These are phyloP conservation scores for Psilocybe azurescens DNA, from an alignment of 768 basidiomycete genomes.

Conservation along the genomic window DNA sequence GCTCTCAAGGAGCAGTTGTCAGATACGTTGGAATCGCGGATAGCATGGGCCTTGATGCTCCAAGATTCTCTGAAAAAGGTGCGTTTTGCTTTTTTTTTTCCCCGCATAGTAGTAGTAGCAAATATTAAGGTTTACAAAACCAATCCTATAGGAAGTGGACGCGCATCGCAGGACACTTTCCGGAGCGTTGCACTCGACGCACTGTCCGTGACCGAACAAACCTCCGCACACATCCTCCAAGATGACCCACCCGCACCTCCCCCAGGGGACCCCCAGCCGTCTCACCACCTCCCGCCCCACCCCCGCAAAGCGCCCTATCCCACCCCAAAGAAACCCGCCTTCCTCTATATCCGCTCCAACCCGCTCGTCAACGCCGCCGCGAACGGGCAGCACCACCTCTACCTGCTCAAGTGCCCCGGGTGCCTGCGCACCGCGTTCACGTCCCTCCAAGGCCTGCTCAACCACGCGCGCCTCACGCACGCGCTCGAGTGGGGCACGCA, in stretches of 20 bases:
- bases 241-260: conserved; percentile 33
- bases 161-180: conserved; percentile 32
- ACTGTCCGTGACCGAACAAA: conserved; percentile 42
- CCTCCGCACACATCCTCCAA: conserved; percentile 42
- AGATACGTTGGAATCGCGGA: conserved; percentile 47
- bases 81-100: not conserved
- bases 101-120: too few species aligned
- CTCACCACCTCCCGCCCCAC: conserved; percentile 25
- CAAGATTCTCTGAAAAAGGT: conserved; percentile 43
- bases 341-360: conserved; percentile 45
- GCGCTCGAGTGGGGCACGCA: conserved; percentile 57
- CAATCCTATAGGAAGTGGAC: conserved; percentile 13
- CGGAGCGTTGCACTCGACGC: conserved; percentile 48
- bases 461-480: conserved; percentile 57
- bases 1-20: conserved; percentile 45
- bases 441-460: conserved; percentile 57
- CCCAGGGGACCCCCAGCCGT: conserved; percentile 11
- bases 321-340: conserved; percentile 28
- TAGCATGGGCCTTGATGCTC: conserved; percentile 53
- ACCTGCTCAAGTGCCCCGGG: conserved; percentile 50
- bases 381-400: conserved; percentile 27
- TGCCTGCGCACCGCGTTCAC: conserved; percentile 52
- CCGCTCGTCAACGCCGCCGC: conserved; percentile 24
- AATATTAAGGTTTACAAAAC: not conserved
- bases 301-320: conserved; percentile 16